Percentiles rank a stretch among this genome's conserved stretches.
Conservation (phyloP, 306 rosid species). For the Castanea mollissima region DNA sequence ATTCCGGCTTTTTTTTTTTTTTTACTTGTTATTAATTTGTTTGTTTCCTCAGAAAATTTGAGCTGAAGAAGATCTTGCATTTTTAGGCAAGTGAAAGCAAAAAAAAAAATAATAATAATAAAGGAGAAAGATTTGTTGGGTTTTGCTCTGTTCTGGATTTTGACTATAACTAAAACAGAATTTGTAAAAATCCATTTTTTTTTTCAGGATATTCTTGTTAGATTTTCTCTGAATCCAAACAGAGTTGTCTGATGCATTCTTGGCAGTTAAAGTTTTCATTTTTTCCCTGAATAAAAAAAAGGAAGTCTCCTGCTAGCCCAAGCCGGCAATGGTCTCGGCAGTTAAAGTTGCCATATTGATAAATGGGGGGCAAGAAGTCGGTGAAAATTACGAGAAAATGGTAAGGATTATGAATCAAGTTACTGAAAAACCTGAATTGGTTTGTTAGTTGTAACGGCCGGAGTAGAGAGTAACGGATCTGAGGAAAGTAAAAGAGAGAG, state of each 20-base stretch:
- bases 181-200: not conserved
- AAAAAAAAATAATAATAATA: not conserved
- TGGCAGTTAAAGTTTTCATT: not conserved
- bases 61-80: not conserved
- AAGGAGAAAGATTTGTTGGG: not conserved
- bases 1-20: not conserved
- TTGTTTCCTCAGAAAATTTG: slow-evolving; percentile 2
- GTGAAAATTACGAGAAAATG: slow-evolving; percentile 7
- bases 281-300: too few relatives aligned
- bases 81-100: not conserved
- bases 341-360: too few relatives aligned
- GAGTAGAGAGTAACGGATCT: slow-evolving; percentile 3
- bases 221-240: slow-evolving; percentile 12
- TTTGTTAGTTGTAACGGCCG: not conserved
- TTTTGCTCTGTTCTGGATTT: not conserved
- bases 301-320: too few relatives aligned
- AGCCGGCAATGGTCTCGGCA: too few relatives aligned
- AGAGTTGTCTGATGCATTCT: not conserved
- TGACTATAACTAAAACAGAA: not conserved
- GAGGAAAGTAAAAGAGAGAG: not conserved
- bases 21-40: not conserved
- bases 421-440: too few relatives aligned
- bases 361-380: not conserved
- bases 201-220: not conserved
- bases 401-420: too few relatives aligned